Conservation (phyloP, 108 stramenopile genomes). For the Pseudonitzschia multistriata region DNA sequence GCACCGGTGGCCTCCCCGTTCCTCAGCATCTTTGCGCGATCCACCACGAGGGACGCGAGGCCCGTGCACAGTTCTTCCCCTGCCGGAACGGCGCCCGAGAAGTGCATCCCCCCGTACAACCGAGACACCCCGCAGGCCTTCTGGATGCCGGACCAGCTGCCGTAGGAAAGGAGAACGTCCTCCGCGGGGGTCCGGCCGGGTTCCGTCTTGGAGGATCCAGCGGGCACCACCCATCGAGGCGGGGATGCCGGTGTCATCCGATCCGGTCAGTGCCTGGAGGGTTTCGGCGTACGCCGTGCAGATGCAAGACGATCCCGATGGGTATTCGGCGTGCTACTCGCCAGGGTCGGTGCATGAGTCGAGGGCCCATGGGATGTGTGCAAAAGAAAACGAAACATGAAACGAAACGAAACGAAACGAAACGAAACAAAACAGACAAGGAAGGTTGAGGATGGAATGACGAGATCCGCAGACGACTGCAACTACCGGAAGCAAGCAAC, state of each 20-base stretch:
- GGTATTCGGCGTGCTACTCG: slow-evolving; percentile 19
- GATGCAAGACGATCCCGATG: slow-evolving; percentile 20
- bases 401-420: background rate
- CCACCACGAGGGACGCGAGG: background rate
- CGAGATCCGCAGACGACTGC: too few species aligned
- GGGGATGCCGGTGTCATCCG: background rate
- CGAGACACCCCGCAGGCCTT: background rate
- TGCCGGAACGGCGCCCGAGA: background rate
- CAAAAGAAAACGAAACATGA: background rate
- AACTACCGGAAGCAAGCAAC: too few species aligned
- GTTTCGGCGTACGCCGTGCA: slow-evolving; percentile 5
- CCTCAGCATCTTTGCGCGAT: background rate
- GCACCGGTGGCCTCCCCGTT: background rate
- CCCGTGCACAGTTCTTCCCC: background rate
- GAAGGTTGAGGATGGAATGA: too few species aligned
- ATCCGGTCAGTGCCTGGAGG: background rate
- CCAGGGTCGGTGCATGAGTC: background rate
- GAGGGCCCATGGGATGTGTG: too few species aligned
- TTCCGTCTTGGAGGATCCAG: slow-evolving; percentile 1
- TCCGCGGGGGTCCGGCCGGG: background rate
- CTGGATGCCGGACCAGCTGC: background rate
- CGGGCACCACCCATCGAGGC: too few species aligned
- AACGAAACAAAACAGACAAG: background rate
- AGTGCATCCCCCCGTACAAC: background rate
- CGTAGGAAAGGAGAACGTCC: background rate